Base-by-base conservation (phyloP, 176 grass and related monocot genomes). In the Carex scoparia region DNA sequence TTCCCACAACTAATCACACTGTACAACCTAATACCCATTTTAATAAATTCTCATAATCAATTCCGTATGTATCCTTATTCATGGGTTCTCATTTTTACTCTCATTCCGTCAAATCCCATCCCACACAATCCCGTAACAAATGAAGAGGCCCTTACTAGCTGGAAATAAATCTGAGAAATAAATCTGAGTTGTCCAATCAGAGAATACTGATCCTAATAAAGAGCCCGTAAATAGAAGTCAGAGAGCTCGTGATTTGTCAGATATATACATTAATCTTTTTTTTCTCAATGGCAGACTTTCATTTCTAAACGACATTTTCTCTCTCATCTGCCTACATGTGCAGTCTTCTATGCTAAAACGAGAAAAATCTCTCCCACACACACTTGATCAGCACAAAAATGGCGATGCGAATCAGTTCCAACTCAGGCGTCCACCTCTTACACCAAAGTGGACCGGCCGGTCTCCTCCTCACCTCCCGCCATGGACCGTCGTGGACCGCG, bases 391-490 rank as follows among this genome's bases (percentile, higher is more conserved):
- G 15, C 60, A 23, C 18, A 32, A 68, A 54, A 3, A 68, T 83
- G 80, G 61, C 62, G 40, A 83, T 33, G 19, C 40, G 33, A 46
- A 65, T 83, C 42, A 83, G 61, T 61, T 68, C 60, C 9, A 53
- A 27, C 40, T 49, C 80, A 28, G 46, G 61, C 37, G 38, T 54
- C 19, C 80, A 83, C 37, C 61, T 83, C n/a, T 5, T 46, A 18
- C 40, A 68, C 42, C 42, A 5, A 42, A 62, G 80, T 55, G 80
- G 42, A 33, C 38, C 38, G 4, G 78, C 6, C 2, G n/a, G 10
- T 13, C 27, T 35, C 28, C 19, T 67, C 12, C 60, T 49, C 57
- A 62, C 40, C 6, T 49, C 80, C n/a, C 61, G 80, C 61, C 61
- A 31, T 53, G 60, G 80, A 27, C 62, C 62, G 5, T 38, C 19